phyloP scores from a whole-genome alignment of 2,329 filamentous ascomycete species.

The Thelonectria discophora region DNA sequence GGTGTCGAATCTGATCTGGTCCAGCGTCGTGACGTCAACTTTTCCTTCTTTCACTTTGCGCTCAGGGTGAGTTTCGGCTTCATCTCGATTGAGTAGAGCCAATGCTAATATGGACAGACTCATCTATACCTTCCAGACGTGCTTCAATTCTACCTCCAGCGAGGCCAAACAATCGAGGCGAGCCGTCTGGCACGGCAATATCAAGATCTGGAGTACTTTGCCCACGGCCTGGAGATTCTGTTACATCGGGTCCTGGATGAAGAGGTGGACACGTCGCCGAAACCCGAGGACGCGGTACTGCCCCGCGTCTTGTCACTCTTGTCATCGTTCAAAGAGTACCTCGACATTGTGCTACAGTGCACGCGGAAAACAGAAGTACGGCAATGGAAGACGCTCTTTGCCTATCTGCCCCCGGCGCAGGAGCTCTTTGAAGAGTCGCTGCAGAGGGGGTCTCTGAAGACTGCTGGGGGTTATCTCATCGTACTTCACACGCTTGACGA shows the following conservation, averaged over 20 bases:
- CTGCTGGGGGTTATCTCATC: constrained; percentile 94
- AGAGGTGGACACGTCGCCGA: constrained; percentile 79
- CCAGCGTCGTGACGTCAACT: constrained; percentile 90
- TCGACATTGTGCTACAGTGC: constrained; percentile 96
- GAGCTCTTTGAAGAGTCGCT: constrained; percentile 94
- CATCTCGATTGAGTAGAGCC: not conserved
- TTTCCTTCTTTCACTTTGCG: constrained; percentile 87
- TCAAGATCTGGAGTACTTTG: constrained; percentile 87
- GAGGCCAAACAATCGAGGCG: constrained; percentile 81
- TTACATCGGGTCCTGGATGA: constrained; percentile 94
- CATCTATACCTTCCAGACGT: constrained; percentile 93
- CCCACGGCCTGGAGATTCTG: constrained; percentile 90
- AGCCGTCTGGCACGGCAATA: constrained; percentile 86
- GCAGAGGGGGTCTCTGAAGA: constrained; percentile 86
- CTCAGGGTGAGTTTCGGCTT: constrained; percentile 72
- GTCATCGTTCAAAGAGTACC: constrained; percentile 82
- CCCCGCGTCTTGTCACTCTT: constrained; percentile 70
- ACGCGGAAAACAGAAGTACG: constrained; percentile 96
- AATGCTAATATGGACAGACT: constrained; percentile 63
- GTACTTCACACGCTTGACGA: constrained; percentile 87
- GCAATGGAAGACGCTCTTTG: constrained; percentile 93
- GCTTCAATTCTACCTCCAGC: constrained; percentile 78
- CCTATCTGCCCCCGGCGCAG: constrained; percentile 87
- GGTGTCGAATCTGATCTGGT: constrained; percentile 92
- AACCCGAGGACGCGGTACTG: constrained; percentile 70